These are phyloP conservation scores for Thraustotheca clavata DNA, from an alignment of 352 stramenopile species.

Conservation along the genomic window DNA sequence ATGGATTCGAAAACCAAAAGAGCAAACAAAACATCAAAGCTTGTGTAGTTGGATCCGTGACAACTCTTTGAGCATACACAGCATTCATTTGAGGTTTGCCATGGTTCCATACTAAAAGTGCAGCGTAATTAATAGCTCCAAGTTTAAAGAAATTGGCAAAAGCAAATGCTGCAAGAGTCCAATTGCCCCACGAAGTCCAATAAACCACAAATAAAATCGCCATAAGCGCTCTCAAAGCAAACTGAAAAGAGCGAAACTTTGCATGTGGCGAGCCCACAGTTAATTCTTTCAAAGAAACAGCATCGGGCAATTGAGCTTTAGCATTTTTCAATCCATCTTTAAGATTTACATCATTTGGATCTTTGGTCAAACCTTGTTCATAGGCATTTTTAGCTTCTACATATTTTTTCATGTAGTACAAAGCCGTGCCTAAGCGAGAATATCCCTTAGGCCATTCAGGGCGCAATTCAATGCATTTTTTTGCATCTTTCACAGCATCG, in stretches of 20 bases:
- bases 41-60: conserved; percentile 75
- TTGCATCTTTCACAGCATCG: conserved; percentile 63
- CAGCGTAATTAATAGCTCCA: conserved; percentile 65
- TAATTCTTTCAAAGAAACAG: conserved; percentile 32
- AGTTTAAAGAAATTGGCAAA: conserved; percentile 78
- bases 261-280: conserved; percentile 46
- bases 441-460: conserved; percentile 82
- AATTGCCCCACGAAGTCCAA: conserved; percentile 31
- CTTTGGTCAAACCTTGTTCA: conserved; percentile 57
- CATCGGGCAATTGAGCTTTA: conserved; percentile 15
- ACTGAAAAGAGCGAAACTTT: conserved; percentile 68
- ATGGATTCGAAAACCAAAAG: conserved; percentile 74
- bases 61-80: conserved; percentile 68
- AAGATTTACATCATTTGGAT: conserved; percentile 54
- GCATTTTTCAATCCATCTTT: conserved; percentile 46
- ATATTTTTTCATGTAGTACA: conserved; percentile 56
- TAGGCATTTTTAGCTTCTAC: conserved; percentile 69
- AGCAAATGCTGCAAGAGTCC: conserved; percentile 29
- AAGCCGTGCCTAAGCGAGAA: conserved; percentile 69
- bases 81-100: conserved; percentile 57
- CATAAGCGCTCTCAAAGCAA: conserved; percentile 48
- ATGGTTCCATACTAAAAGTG: conserved; percentile 75
- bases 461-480: conserved; percentile 66
- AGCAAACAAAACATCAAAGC: conserved; percentile 79
- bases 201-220: conserved; percentile 63